phyloP scores from a whole-genome alignment of 495 filamentous ascomycete genomes.

The Glonium stellatum region DNA sequence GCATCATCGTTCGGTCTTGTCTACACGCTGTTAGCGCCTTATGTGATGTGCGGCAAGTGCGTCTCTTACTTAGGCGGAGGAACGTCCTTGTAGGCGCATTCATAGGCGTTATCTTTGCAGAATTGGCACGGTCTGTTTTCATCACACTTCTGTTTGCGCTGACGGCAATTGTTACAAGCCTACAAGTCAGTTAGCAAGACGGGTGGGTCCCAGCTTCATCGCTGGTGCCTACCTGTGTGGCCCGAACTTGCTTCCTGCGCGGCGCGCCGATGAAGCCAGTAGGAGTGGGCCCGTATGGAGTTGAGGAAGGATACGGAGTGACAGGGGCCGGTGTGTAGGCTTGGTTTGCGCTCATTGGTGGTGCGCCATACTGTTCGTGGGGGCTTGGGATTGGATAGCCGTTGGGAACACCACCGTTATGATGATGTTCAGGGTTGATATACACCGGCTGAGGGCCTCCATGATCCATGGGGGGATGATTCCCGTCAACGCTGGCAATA shows the following conservation, averaged over 20 bases:
- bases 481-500: constrained; percentile 17
- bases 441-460: constrained; percentile 10
- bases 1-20: constrained; percentile 39
- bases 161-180: constrained; percentile 62
- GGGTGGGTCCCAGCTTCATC: not conserved
- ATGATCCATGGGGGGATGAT: constrained; percentile 21
- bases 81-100: constrained; percentile 60
- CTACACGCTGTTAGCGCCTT: constrained; percentile 18
- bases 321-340: constrained; percentile 4
- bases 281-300: not conserved
- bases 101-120: constrained; percentile 47
- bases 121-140: constrained; percentile 45
- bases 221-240: constrained; percentile 29
- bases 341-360: constrained; percentile 4
- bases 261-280: not conserved
- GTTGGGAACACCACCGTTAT: constrained; percentile 19
- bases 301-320: not conserved
- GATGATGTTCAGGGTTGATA: constrained; percentile 19
- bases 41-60: constrained; percentile 4
- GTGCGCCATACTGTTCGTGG: constrained; percentile 14
- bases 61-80: constrained; percentile 57
- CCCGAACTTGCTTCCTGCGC: constrained; percentile 35
- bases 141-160: constrained; percentile 66
- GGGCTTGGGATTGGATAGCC: constrained; percentile 11
- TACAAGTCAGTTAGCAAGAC: constrained; percentile 26